Evolutionary conservation across 2,329 filamentous ascomycete genomes (phyloP), one percentile per base, ranked within the genome.

Genomic region (Trichoderma afroharzianum): DNA sequence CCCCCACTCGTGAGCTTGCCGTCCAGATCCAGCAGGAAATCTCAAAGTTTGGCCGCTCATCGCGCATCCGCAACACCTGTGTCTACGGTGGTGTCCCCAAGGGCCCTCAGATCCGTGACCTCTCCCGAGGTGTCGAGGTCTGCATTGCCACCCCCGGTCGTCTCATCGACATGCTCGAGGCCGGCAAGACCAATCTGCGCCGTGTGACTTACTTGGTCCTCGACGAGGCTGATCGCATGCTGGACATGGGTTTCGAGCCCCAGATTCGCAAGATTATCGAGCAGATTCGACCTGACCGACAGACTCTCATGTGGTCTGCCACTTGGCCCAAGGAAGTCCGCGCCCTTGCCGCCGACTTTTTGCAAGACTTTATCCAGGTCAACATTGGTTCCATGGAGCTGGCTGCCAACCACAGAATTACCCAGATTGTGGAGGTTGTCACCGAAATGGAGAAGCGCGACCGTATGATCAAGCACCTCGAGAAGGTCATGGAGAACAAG

Each of bases 241-340:
- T 99, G 82, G 96, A 99, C 86, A 99, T 99, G 96, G 96, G 96
- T 90, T 98, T 99, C 85, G 96, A 99, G 86, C 96, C 96, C 76
- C 96, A 98, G 83, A 98, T 99, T 79, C 94, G 96, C 86, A 98
- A 98, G 87, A 98, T 99, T 76, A 95, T 99, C 77, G 89, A 92
- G 74, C 96, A 99, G 85, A 98, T 98, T 83, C 94, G 96, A 77
- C 96, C 96, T 68, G 96, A 99, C 82, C 92, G 96, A 88, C 96
- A 99, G 84, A 99, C 96, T 74, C 96, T 96, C 87, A 97, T 99
- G 94, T 99, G 95, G 94, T 99, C 96, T 73, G 96, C 96, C 77
- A 99, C 96, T 7, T 99, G 96, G 95, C 96, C 96, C 79, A 98
- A 98, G 88, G 95, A 98, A 83, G 95, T 99, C 77, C 93, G 95